Evolutionary conservation across 2,329 filamentous ascomycete genomes (phyloP).

Genomic region (Chalara sp.): DNA sequence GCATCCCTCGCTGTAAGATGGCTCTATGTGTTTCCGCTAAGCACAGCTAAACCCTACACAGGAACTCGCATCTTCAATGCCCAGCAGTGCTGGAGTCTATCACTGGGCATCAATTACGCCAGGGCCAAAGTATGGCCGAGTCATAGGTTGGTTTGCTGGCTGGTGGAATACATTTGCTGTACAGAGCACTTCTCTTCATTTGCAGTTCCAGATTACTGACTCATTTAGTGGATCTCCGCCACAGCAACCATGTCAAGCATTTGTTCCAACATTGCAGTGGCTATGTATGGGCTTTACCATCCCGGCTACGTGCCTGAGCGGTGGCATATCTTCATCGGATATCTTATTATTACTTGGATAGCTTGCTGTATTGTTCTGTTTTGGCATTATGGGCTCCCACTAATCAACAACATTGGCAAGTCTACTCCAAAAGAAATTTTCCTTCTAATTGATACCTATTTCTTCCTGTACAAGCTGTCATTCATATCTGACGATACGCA

Average conservation of each 20-base stretch:
- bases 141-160: slow-evolving; percentile 42
- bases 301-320: slow-evolving; percentile 36
- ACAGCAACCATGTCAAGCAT: slow-evolving; percentile 25
- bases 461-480: neutral
- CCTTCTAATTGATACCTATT: neutral
- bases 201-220: too few relatives aligned
- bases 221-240: too few relatives aligned
- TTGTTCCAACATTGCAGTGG: slow-evolving; percentile 37
- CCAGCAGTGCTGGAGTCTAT: slow-evolving; percentile 33
- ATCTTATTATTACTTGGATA: slow-evolving; percentile 39
- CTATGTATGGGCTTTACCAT: slow-evolving; percentile 42
- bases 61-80: slow-evolving; percentile 23
- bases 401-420: slow-evolving; percentile 44
- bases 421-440: too few relatives aligned
- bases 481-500: neutral
- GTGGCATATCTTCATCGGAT: slow-evolving; percentile 45
- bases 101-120: slow-evolving; percentile 46
- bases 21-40: neutral
- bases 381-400: slow-evolving; percentile 45
- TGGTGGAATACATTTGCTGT: slow-evolving; percentile 46
- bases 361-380: slow-evolving; percentile 42
- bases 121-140: slow-evolving; percentile 37
- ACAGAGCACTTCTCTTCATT: slow-evolving; percentile 12
- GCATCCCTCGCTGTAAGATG: slow-evolving; percentile 39
- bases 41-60: neutral